Evolutionary conservation across 1,284 basidiomycete species (phyloP).

Genomic region (Ustilago hordei): DNA sequence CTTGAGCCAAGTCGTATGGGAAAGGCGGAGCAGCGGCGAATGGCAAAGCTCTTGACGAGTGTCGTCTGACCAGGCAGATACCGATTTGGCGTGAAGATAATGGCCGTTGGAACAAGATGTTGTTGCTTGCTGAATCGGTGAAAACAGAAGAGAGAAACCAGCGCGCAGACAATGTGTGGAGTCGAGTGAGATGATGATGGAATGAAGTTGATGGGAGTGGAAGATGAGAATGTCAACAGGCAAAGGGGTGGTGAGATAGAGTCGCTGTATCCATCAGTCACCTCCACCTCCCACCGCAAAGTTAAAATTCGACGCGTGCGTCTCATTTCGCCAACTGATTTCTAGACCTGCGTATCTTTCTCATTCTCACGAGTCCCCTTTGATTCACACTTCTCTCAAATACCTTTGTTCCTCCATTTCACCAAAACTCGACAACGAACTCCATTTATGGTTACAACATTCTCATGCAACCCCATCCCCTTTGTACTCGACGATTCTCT

Average conservation of each 20-base stretch:
- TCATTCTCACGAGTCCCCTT: no score
- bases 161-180: not conserved
- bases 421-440: no score
- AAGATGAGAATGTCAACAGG: not conserved
- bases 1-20: not conserved
- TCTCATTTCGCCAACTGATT: no score
- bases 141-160: not conserved
- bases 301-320: no score
- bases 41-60: not conserved
- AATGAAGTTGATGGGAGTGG: not conserved
- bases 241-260: constrained; percentile 6
- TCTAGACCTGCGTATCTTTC: no score
- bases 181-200: constrained; percentile 1
- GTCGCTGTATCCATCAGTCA: constrained; percentile 9
- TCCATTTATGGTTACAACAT: no score
- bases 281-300: not conserved
- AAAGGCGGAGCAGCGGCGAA: not conserved
- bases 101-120: not conserved
- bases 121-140: not conserved
- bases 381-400: no score
- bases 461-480: no score
- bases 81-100: no score
- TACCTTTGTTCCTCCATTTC: no score
- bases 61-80: constrained; percentile 5
- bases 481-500: no score